A percentile compares a stretch with the other conserved stretches of the same genome.
Evolutionary conservation across 805 yeast species (phyloP).

Genomic region (Saturnispora kantuleensis): DNA sequence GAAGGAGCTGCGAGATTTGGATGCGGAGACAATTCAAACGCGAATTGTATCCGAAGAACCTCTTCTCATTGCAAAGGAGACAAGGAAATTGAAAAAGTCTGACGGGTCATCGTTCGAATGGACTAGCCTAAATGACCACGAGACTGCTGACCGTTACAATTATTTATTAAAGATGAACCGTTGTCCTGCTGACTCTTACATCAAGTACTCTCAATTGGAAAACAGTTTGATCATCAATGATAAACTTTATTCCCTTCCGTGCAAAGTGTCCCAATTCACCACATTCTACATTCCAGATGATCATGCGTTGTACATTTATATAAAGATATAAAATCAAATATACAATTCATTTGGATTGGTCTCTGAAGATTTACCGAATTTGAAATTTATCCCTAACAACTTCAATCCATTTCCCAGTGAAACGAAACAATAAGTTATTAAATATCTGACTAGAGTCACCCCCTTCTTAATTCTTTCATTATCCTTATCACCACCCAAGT

Average conservation of each 20-base stretch:
- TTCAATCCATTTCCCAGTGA: constrained; percentile 36
- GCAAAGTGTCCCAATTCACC: constrained; percentile 14
- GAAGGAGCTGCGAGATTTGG: neutral
- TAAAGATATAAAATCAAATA: constrained; percentile 14
- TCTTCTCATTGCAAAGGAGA: constrained; percentile 1
- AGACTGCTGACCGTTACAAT: no score
- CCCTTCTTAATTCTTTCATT: constrained; percentile 29
- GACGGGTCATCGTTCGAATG: no score
- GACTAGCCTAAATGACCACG: no score
- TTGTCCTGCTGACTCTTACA: constrained; percentile 27
- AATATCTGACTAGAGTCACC: constrained; percentile 62
- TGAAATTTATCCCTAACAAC: constrained; percentile 52
- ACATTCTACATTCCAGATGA: constrained; percentile 6
- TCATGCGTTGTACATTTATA: constrained; percentile 6
- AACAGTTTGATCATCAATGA: constrained; percentile 21
- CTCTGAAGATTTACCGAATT: constrained; percentile 11
- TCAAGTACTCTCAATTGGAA: constrained; percentile 21
- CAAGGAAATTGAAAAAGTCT: neutral
- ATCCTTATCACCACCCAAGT: constrained; percentile 15
- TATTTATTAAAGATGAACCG: constrained; percentile 12
- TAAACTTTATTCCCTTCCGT: constrained; percentile 24
- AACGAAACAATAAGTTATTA: constrained; percentile 44
- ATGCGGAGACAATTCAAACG: neutral
- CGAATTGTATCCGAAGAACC: neutral
- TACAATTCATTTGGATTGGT: constrained; percentile 23